Base-by-base conservation (phyloP, 306 rosid species). In the Vachellia collinsii region DNA sequence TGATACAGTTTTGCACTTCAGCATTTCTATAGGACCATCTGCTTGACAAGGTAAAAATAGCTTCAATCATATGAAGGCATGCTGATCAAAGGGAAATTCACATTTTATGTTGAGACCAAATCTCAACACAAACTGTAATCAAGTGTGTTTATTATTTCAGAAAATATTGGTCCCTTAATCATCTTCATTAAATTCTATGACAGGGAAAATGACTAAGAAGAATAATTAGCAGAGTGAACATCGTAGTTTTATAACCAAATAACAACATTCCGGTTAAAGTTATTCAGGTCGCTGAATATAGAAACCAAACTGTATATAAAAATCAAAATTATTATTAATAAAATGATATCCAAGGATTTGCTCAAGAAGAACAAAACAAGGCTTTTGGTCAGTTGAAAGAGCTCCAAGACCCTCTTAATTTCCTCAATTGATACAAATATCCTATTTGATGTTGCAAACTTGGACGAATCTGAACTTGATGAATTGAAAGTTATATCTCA, bases 1-100 rank as follows among this genome's bases (percentile, higher is more conserved):
- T 48, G 56, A 75, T 44, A 77, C 19, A 66, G 79, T 75, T 51
- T 79, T 74, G 79, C 73, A 80, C 51, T 64, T 70, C 69, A 83
- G 71, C 78, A 58, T 68, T 85, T 64, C 59, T 43, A 73, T 2
- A 85, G 67, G 69, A 63, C 41, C 14, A 77, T 77, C 72, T 9
- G 39, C 70, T 46, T 37, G 76, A 50, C 38, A 62, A 70, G 76
- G 77, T 70, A 78, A 8, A 73, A 54, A 63, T 64, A 29, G 61
- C 43, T 53, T 34, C 44, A 42, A 70, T 48, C 41, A 22, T 25
- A 34, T 17, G 63, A 50, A 29, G 11, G 11, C 38, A 48, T 17
- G 37, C 37, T 47, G 42, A 8, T 12, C 23, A 72, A 51, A 46
- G 3, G 12, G 12, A 34, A 72, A 51, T 51, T 47, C 22, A 51